These are phyloP conservation scores for Venturia asperata DNA, from an alignment of 2,329 filamentous ascomycete species.

Conservation along the genomic window DNA sequence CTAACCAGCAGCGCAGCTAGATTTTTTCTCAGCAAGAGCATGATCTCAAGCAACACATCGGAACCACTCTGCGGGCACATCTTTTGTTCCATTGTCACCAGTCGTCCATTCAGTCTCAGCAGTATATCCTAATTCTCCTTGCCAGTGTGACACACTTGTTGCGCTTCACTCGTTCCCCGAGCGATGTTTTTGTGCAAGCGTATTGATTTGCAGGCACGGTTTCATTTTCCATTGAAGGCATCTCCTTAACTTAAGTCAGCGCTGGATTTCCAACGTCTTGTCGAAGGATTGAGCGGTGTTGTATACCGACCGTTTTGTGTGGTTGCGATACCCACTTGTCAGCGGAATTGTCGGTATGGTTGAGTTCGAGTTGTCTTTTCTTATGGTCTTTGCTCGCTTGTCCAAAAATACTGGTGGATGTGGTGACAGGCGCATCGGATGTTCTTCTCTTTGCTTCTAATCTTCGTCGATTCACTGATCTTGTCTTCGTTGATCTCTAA, in stretches of 20 bases:
- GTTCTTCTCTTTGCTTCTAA: background rate
- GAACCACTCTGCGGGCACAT: constrained; percentile 1
- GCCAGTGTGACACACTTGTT: background rate
- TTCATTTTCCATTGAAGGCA: background rate
- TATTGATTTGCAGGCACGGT: constrained; percentile 4
- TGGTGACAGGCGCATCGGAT: background rate
- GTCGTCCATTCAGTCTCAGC: background rate
- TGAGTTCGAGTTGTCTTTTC: background rate
- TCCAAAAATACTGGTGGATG: constrained; percentile 4
- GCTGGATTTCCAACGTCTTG: constrained; percentile 10
- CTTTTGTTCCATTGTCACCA: background rate
- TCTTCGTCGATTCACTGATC: background rate
- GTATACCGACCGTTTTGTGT: constrained; percentile 14
- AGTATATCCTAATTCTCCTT: background rate
- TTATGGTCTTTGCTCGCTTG: constrained; percentile 7
- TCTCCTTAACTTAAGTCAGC: background rate
- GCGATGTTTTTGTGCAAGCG: constrained; percentile 4
- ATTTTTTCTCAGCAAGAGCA: background rate
- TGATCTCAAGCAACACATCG: background rate
- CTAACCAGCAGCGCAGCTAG: constrained; percentile 7
- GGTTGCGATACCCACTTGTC: constrained; percentile 8
- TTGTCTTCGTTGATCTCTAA: constrained; percentile 4
- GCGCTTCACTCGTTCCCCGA: background rate
- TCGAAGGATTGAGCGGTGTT: constrained; percentile 11
- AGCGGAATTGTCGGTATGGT: background rate